Percentiles rank a stretch among this genome's conserved stretches.
These are phyloP conservation scores for Bretschneidera sinensis DNA, from an alignment of 345 rosid species.

Conservation along the genomic window DNA sequence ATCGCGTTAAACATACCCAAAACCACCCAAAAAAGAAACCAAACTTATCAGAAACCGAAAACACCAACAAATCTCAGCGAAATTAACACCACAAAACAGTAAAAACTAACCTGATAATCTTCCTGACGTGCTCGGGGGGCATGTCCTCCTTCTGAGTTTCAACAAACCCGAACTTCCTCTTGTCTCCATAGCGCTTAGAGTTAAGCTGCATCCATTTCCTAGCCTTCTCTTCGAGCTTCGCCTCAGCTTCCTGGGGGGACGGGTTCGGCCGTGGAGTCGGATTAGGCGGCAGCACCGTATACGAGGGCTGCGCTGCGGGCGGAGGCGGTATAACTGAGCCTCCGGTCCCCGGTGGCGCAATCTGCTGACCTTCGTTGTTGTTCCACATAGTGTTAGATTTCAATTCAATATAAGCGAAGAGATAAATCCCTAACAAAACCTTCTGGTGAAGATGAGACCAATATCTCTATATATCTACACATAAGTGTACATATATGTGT, in stretches of 20 bases:
- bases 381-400: conserved; percentile 39
- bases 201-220: conserved; percentile 97
- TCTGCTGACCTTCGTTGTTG: conserved; percentile 31
- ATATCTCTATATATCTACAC: too few species aligned
- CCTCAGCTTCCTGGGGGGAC: conserved; percentile 70
- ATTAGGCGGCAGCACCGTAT: conserved; percentile 55
- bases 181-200: conserved; percentile 87
- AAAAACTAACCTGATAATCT: conserved; percentile 68
- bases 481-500: too few species aligned
- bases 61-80: background rate
- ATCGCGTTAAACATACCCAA: background rate
- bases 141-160: conserved; percentile 99
- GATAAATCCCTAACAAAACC: conserved; percentile 12
- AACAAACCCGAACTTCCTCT: conserved; percentile 96
- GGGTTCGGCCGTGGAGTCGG: conserved; percentile 28
- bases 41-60: background rate
- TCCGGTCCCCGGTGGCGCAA: conserved; percentile 86
- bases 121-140: conserved; percentile 99
- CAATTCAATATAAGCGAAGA: conserved; percentile 2
- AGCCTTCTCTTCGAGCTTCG: conserved; percentile 92
- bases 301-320: conserved; percentile 79
- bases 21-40: background rate
- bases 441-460: conserved; percentile 2
- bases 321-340: conserved; percentile 66
- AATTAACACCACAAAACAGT: background rate